Conservation (phyloP, 768 basidiomycete species). For the Boletellus ananiceps region DNA sequence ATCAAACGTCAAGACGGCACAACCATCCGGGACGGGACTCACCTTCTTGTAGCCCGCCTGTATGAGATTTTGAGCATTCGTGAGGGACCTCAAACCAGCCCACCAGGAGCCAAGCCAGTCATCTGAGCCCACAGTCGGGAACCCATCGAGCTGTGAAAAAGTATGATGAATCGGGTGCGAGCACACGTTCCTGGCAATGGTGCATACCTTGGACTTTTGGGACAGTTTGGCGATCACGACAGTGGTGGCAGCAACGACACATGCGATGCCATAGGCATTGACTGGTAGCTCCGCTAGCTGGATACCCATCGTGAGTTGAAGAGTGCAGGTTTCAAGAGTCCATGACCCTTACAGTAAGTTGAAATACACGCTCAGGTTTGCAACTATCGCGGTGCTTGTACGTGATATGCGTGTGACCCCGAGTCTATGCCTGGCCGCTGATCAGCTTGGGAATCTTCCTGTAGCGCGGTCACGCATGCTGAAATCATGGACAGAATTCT, state of each 20-base stretch:
- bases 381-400: too few relatives aligned
- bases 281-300: not conserved
- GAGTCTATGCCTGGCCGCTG: too few relatives aligned
- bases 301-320: not conserved
- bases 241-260: not conserved
- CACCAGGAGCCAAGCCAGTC: constrained; percentile 9
- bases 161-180: not conserved
- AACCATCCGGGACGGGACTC: not conserved
- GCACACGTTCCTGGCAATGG: not conserved
- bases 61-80: not conserved
- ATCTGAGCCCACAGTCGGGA: constrained; percentile 1
- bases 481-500: too few relatives aligned
- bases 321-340: too few relatives aligned
- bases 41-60: not conserved
- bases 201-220: not conserved
- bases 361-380: too few relatives aligned
- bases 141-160: not conserved
- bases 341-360: too few relatives aligned
- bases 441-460: too few relatives aligned
- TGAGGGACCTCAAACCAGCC: not conserved
- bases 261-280: not conserved
- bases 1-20: not conserved
- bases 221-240: not conserved
- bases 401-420: too few relatives aligned
- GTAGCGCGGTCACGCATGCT: too few relatives aligned